These are phyloP conservation scores for Hirsutella minnesotensis DNA, from an alignment of 2,329 filamentous ascomycete genomes.

Conservation along the genomic window DNA sequence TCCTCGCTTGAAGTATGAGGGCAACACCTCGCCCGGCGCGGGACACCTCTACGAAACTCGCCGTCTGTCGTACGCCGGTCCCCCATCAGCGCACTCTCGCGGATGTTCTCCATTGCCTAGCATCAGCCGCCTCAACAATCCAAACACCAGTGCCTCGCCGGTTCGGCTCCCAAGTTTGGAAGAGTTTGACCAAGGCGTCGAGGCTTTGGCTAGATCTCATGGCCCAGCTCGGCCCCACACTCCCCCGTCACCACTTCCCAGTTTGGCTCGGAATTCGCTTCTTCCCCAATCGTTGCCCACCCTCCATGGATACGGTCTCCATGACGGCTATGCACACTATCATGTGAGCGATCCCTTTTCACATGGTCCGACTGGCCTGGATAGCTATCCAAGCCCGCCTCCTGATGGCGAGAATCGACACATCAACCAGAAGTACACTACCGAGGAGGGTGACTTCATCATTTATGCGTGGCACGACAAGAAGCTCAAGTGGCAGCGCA, in stretches of 20 bases:
- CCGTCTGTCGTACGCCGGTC: constrained; percentile 5
- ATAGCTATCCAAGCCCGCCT: constrained; percentile 22
- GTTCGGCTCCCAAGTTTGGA: constrained; percentile 22
- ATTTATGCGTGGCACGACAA: constrained; percentile 32
- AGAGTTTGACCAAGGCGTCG: constrained; percentile 26
- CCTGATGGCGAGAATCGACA: constrained; percentile 24
- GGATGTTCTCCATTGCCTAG: constrained; percentile 15
- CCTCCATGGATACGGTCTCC: constrained; percentile 9
- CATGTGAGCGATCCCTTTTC: constrained; percentile 12
- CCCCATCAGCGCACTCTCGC: constrained; percentile 9
- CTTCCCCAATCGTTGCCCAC: constrained; percentile 13
- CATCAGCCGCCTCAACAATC: constrained; percentile 7
- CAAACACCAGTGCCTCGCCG: constrained; percentile 6
- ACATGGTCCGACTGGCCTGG: constrained; percentile 10
- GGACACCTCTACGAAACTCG: constrained; percentile 1
- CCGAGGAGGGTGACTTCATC: constrained; percentile 30
- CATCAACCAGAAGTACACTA: constrained; percentile 32
- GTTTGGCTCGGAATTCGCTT: constrained; percentile 10
- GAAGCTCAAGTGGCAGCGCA: constrained; percentile 28
- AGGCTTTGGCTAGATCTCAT: constrained; percentile 20
- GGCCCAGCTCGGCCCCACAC: constrained; percentile 16
- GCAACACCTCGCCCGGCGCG: constrained; percentile 9
- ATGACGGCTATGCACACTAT: constrained; percentile 12
- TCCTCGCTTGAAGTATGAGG: constrained; percentile 20
- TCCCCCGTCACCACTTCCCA: constrained; percentile 16